Evolutionary conservation across 306 rosid species (phyloP).

Genomic region (Rosa chinensis): DNA sequence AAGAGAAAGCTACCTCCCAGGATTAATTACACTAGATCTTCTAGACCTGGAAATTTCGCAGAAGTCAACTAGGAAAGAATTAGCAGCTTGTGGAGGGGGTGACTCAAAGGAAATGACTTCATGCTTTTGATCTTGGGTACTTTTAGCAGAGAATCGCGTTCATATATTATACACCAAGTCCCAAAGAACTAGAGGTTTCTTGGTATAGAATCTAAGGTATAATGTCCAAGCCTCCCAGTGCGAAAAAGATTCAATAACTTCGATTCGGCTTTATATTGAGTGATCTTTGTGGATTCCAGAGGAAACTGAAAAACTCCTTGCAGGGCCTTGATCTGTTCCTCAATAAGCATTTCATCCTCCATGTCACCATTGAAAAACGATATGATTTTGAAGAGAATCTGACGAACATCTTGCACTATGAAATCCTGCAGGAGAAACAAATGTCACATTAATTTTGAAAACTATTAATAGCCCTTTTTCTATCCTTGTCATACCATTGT

Average conservation of each 20-base stretch:
- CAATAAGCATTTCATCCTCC: constrained; percentile 47
- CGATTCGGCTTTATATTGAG: constrained; percentile 47
- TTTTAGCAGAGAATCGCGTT: too few relatives aligned
- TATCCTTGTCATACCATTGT: neutral
- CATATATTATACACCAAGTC: neutral
- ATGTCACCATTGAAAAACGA: constrained; percentile 51
- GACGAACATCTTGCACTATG: constrained; percentile 57
- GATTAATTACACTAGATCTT: neutral
- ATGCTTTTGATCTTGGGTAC: neutral
- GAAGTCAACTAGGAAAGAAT: neutral
- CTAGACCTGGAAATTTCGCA: neutral
- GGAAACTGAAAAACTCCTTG: constrained; percentile 51
- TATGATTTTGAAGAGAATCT: constrained; percentile 49
- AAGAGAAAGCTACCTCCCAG: neutral
- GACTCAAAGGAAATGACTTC: too few relatives aligned
- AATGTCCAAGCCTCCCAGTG: constrained; percentile 78
- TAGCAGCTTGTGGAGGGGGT: too few relatives aligned
- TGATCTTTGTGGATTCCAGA: constrained; percentile 34
- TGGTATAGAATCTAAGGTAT: constrained; percentile 57
- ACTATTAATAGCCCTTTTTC: neutral
- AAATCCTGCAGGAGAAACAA: constrained; percentile 47
- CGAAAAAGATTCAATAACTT: constrained; percentile 76
- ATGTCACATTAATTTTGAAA: neutral
- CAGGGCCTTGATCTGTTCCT: constrained; percentile 48
- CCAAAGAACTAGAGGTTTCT: constrained; percentile 3